A percentile compares a stretch with the other conserved stretches of the same genome.
Evolutionary conservation across 306 rosid species (phyloP).

Genomic region (Cicer arietinum): DNA sequence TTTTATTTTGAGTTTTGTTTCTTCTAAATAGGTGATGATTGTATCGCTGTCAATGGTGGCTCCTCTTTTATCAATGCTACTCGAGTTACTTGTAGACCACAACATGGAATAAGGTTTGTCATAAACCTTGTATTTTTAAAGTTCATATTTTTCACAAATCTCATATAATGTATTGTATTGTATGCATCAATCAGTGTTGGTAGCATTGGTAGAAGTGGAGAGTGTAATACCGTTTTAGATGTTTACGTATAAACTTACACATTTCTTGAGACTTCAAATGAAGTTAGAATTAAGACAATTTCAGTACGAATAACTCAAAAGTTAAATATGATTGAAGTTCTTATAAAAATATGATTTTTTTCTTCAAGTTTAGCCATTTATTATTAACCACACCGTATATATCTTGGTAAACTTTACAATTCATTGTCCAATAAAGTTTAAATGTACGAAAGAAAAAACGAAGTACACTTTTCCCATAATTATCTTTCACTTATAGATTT

Average conservation of each 20-base stretch:
- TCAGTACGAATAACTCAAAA: conserved; percentile 7
- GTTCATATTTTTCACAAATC: neutral
- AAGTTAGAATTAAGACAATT: conserved; percentile 59
- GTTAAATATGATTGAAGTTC: no score
- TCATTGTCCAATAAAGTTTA: no score
- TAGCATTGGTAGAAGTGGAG: conserved; percentile 45
- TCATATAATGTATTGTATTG: neutral
- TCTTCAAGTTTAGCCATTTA: no score
- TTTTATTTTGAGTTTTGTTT: neutral
- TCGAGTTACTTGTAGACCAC: conserved; percentile 55
- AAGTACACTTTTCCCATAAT: neutral
- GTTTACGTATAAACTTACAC: conserved; percentile 47
- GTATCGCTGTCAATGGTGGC: conserved; percentile 51
- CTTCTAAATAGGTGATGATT: conserved; percentile 52
- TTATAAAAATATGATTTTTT: no score
- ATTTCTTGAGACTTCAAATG: conserved; percentile 41
- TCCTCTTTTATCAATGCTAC: conserved; percentile 40
- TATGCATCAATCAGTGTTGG: conserved; percentile 47
- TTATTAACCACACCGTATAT: no score
- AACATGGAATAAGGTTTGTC: conserved; percentile 58
- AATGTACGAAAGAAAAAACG: no score
- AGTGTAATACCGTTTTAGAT: conserved; percentile 28
- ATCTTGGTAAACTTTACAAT: no score
- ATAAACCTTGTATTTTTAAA: neutral
- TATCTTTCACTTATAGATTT: neutral